Conservation (phyloP, 1,284 basidiomycete species). For the Austroboletus niveus region DNA sequence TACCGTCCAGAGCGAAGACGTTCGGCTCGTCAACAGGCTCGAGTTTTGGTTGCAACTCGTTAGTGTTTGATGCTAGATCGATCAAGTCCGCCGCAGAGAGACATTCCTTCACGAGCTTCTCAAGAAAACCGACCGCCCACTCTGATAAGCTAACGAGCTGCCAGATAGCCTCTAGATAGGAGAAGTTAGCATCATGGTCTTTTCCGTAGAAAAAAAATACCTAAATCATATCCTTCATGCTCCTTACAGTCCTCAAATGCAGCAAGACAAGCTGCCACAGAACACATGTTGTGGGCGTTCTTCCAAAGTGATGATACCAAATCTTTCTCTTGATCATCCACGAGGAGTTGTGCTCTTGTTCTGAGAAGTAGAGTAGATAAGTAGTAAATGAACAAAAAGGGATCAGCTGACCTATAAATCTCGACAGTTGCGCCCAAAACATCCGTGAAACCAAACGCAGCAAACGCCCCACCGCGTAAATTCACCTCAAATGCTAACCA, state of each 20-base stretch:
- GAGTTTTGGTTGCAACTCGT: conserved; percentile 20
- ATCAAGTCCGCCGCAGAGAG: conserved; percentile 42
- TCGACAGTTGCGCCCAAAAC: conserved; percentile 55
- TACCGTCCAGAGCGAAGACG: conserved; percentile 21
- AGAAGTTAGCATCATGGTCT: conserved; percentile 2
- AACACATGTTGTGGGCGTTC: conserved; percentile 61
- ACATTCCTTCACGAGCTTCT: conserved; percentile 62
- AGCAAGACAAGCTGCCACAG: conserved; percentile 52
- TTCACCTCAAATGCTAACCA: conserved; percentile 42
- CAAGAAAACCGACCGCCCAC: conserved; percentile 62
- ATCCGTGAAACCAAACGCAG: conserved; percentile 39
- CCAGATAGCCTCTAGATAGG: conserved; percentile 60
- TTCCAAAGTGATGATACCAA: conserved; percentile 48
- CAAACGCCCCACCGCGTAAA: conserved; percentile 33
- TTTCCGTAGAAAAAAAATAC: conserved; percentile 31
- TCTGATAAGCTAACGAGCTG: conserved; percentile 57
- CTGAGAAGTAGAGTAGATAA: conserved; percentile 27
- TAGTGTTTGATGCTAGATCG: conserved; percentile 9
- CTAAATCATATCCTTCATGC: conserved; percentile 58
- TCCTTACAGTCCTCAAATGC: conserved; percentile 69
- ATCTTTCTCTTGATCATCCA: conserved; percentile 38
- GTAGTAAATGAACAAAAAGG: conserved; percentile 1
- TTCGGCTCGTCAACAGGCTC: conserved; percentile 27
- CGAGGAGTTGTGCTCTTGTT: conserved; percentile 33
- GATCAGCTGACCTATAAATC: conserved; percentile 48